Conservation (phyloP, 352 stramenopile species). For the Pythium brassicae region DNA sequence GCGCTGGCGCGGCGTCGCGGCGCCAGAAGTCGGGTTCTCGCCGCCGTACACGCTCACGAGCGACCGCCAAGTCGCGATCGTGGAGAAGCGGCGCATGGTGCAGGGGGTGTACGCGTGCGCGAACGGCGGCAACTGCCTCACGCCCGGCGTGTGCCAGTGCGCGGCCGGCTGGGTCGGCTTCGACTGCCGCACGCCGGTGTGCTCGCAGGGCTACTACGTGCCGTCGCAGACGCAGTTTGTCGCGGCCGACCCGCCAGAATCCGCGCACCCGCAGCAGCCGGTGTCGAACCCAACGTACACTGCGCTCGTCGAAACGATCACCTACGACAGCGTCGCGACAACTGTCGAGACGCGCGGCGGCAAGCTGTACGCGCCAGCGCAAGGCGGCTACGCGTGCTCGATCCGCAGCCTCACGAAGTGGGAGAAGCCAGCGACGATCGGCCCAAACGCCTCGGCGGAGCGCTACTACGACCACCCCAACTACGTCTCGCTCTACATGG, state of each 20-base stretch:
- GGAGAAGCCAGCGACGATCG: slow-evolving; percentile 82
- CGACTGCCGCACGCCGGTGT: slow-evolving; percentile 95
- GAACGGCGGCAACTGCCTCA: slow-evolving; percentile 90
- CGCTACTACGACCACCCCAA: slow-evolving; percentile 93
- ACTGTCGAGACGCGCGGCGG: slow-evolving; percentile 29
- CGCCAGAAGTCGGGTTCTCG: slow-evolving; percentile 34
- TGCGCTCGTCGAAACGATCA: slow-evolving; percentile 46
- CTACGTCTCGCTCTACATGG: slow-evolving; percentile 96
- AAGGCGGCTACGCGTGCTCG: slow-evolving; percentile 95
- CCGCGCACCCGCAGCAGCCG: slow-evolving; percentile 43
- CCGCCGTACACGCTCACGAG: slow-evolving; percentile 54
- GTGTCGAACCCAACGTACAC: slow-evolving; percentile 63
- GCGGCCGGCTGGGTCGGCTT: slow-evolving; percentile 92
- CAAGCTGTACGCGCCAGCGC: slow-evolving; percentile 54
- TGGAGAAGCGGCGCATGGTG: slow-evolving; percentile 75
- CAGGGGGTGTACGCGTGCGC: slow-evolving; percentile 95
- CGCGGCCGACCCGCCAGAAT: slow-evolving; percentile 46
- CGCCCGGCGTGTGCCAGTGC: slow-evolving; percentile 91
- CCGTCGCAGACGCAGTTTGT: slow-evolving; percentile 75
- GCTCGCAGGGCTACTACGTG: slow-evolving; percentile 91
- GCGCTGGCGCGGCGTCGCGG: slow-evolving; percentile 64
- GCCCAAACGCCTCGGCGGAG: slow-evolving; percentile 43
- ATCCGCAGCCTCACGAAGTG: slow-evolving; percentile 92
- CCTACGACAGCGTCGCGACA: slow-evolving; percentile 41
- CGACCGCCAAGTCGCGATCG: slow-evolving; percentile 90